Percentiles rank a stretch among this genome's conserved stretches.
Conservation (phyloP, 2,329 filamentous ascomycete genomes). For the Penicillium sp. region DNA sequence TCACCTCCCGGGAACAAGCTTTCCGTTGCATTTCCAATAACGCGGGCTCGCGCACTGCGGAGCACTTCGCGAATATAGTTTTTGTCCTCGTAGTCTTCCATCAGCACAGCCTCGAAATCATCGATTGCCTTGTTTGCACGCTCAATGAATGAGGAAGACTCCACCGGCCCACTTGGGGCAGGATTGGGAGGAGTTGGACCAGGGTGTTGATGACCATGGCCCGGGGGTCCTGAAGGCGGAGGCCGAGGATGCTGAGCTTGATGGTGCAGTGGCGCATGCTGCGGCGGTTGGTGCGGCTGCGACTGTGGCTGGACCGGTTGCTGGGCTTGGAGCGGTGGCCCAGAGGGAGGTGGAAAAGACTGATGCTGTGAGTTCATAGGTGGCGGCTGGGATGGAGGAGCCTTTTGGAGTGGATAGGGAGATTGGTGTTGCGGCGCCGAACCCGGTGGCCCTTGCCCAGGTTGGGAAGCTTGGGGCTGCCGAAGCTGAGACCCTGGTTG, state of each 20-base stretch:
- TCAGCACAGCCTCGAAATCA: slow-evolving; percentile 41
- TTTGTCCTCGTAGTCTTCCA: slow-evolving; percentile 44
- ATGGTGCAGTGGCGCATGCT: slow-evolving; percentile 14
- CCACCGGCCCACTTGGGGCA: slow-evolving; percentile 22
- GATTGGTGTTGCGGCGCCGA: slow-evolving; percentile 21
- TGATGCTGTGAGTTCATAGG: slow-evolving; percentile 18
- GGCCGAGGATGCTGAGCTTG: slow-evolving; percentile 23
- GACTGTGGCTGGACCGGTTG: slow-evolving; percentile 11
- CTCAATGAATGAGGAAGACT: slow-evolving; percentile 36
- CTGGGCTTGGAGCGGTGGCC: slow-evolving; percentile 13
- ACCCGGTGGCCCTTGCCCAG: slow-evolving; percentile 16
- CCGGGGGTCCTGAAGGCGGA: slow-evolving; percentile 16
- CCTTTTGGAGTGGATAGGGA: slow-evolving; percentile 20
- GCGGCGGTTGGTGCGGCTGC: slow-evolving; percentile 17
- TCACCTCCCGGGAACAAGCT: slow-evolving; percentile 42
- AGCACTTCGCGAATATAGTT: slow-evolving; percentile 43
- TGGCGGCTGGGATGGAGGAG: slow-evolving; percentile 17
- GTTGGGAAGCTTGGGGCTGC: slow-evolving; percentile 24
- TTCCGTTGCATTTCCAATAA: slow-evolving; percentile 36
- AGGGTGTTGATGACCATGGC: slow-evolving; percentile 18
- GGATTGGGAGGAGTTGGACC: slow-evolving; percentile 15
- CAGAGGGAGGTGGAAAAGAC: slow-evolving; percentile 15
- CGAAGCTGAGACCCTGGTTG: slow-evolving; percentile 30
- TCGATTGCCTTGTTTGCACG: slow-evolving; percentile 43
- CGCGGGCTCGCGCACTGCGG: slow-evolving; percentile 40